A percentile compares a stretch with the other conserved stretches of the same genome.
Evolutionary conservation across 768 basidiomycete genomes (phyloP).

Genomic region (Favolaschia claudopus): DNA sequence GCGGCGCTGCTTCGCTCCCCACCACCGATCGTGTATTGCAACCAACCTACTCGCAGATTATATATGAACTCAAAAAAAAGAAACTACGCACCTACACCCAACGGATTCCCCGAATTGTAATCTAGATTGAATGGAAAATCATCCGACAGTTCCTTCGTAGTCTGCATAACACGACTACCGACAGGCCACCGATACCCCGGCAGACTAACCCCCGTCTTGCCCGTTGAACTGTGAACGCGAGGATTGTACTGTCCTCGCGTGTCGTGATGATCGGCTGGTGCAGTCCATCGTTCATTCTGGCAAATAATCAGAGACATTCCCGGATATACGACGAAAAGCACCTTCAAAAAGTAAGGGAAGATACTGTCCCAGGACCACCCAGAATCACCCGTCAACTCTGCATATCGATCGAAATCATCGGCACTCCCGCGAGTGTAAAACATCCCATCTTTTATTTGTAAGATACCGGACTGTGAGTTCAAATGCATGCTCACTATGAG

Average conservation of each 20-base stretch:
- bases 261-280: conserved; percentile 39
- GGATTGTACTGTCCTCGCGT: conserved; percentile 38
- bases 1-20: conserved; percentile 33
- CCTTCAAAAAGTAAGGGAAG: conserved; percentile 34
- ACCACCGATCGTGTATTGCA: conserved; percentile 27
- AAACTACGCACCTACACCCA: conserved; percentile 37
- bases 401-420: conserved; percentile 37
- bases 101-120: conserved; percentile 37
- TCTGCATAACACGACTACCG: conserved; percentile 30
- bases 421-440: conserved; percentile 36
- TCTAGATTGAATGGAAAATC: conserved; percentile 43
- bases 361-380: conserved; percentile 41
- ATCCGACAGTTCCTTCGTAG: conserved; percentile 28
- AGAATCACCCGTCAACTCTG: conserved; percentile 31
- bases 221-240: conserved; percentile 32
- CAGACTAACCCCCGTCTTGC: conserved; percentile 35
- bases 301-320: neutral
- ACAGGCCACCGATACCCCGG: conserved; percentile 29
- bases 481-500: neutral
- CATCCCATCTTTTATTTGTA: no score
- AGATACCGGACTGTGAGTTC: neutral
- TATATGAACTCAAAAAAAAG: conserved; percentile 37
- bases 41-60: conserved; percentile 33
- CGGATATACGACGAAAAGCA: neutral
- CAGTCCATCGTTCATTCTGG: conserved; percentile 36